These are phyloP conservation scores for Phaseolus coccineus DNA, from an alignment of 331 rosid species.

Conservation along the genomic window DNA sequence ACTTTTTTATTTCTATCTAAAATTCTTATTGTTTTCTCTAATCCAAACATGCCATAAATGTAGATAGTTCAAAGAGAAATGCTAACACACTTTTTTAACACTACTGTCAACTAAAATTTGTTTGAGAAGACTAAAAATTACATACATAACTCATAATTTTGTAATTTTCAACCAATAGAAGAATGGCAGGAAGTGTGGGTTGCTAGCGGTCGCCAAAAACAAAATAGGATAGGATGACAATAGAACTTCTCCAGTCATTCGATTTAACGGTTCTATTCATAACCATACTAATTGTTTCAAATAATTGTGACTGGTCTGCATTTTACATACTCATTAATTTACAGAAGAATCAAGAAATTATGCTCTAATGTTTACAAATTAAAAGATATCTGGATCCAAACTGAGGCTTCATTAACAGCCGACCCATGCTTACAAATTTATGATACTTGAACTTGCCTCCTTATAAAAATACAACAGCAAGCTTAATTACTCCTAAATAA, in stretches of 20 bases:
- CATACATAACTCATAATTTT: no score
- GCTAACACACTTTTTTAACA: no score
- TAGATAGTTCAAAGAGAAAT: neutral
- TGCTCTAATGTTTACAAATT: constrained; percentile 53
- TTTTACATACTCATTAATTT: constrained; percentile 54
- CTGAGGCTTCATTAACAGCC: constrained; percentile 43
- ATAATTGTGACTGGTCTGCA: constrained; percentile 43
- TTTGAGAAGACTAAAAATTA: no score
- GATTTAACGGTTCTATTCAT: constrained; percentile 26
- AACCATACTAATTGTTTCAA: constrained; percentile 48
- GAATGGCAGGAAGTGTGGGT: no score
- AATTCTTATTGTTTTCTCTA: neutral
- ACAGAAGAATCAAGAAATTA: constrained; percentile 72
- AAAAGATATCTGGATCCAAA: constrained; percentile 47
- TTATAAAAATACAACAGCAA: constrained; percentile 49
- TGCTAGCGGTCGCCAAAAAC: no score
- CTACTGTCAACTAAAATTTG: no score
- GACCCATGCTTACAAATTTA: constrained; percentile 45
- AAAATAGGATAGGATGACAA: no score
- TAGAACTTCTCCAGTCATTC: neutral
- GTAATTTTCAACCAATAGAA: no score
- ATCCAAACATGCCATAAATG: neutral
- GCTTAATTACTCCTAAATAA: constrained; percentile 34
- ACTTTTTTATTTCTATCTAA: neutral
- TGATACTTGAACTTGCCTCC: constrained; percentile 45